Base-by-base conservation (phyloP, 1,139 yeast species). In the Candida sanyaensis region DNA sequence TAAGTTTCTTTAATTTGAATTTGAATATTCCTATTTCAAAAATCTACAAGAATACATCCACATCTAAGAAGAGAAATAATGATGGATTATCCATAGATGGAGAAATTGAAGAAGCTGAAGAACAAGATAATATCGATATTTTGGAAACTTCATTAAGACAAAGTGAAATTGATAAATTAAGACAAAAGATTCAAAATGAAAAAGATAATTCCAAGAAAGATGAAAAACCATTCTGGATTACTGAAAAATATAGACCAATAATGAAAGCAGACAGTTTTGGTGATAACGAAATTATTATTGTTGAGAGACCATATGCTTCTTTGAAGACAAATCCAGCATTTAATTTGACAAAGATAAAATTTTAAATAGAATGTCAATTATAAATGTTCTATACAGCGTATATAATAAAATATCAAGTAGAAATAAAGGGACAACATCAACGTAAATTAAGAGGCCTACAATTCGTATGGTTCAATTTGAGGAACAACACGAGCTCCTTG, bases 221-320 rank as follows among this genome's bases (percentile, higher is more conserved):
- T 45, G 61, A 55, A 47, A 72, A 68, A 49, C 80, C 88, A 21
- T 91, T 86, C 66, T 89, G 92, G 85, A 69, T 87, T 52, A 85
- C 95, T 3, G 79, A 79, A 44, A 88, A 88, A 60, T 92, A 89
- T 65, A 80, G 86, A 57, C 90, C 95, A 17, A 71, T 92, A 41
- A 70, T 92, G 53, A 77, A 71, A 55, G 93, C 85, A 6, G 85
- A 75, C 32, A 66, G 73, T 36, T 70, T 90, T 47, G 82, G 80
- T 11, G 67, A 73, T 2, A 74, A 74, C 10, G 91, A 88, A 58
- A 65, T 92, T 43, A 78, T 86, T 5, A 80, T 92, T 34, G 80
- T 90, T 42, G 97, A 92, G 65, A 80, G 93, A 63, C 95, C 96
- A 12, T 74, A 79, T 46, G 79, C 79, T 61, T 78, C 81, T 37